Conservation (phyloP, 768 basidiomycete species). For the button mushroom (Agaricus bisporus) region DNA sequence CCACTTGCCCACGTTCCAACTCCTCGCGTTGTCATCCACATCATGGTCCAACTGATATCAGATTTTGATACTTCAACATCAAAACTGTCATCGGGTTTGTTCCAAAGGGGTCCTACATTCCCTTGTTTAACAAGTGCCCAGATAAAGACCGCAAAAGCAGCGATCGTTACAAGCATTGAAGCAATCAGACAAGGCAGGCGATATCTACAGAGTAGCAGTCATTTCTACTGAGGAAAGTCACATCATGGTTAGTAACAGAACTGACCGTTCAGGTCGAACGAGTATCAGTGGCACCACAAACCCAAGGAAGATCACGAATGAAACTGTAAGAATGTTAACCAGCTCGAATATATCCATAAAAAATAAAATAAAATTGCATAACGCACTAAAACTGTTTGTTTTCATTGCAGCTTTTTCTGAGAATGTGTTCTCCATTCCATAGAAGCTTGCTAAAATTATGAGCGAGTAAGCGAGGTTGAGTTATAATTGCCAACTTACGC, state of each 20-base stretch:
- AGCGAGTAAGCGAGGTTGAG: background rate
- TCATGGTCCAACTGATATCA: conserved; percentile 23
- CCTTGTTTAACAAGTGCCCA: conserved; percentile 26
- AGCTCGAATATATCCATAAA: too few relatives aligned
- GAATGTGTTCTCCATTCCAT: conserved; percentile 3
- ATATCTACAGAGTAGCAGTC: conserved; percentile 1
- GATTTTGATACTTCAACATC: conserved; percentile 19
- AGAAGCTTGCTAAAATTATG: background rate
- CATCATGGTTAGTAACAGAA: too few relatives aligned
- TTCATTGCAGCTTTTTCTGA: background rate
- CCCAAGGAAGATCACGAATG: conserved; percentile 1
- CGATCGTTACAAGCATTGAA: conserved; percentile 20
- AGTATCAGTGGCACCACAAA: conserved; percentile 1
- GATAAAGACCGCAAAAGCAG: conserved; percentile 22
- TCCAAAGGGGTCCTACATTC: conserved; percentile 22
- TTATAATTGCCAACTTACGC: background rate
- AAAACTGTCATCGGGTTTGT: conserved; percentile 20
- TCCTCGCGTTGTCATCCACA: conserved; percentile 24
- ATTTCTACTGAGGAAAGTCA: background rate
- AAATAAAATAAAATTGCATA: too few relatives aligned
- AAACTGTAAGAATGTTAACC: background rate
- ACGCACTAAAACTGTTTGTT: conserved; percentile 1
- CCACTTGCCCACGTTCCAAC: conserved; percentile 27
- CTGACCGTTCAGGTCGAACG: background rate
- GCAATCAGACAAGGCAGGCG: conserved; percentile 19